phyloP scores from a whole-genome alignment of 2,329 filamentous ascomycete genomes.

The Dactylellina haptotyla region DNA sequence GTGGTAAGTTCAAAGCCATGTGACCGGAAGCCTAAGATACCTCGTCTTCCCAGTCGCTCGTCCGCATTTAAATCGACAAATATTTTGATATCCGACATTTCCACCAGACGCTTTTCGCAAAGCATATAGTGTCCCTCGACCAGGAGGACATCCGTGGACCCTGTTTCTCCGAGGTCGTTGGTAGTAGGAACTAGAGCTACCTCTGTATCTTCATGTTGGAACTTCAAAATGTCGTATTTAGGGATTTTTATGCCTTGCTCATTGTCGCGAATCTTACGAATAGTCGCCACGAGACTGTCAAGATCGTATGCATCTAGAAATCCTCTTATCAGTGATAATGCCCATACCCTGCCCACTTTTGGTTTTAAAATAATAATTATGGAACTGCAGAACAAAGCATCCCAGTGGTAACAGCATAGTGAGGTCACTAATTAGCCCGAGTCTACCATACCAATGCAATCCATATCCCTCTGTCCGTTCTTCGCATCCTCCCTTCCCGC shows the following conservation, averaged over 20 bases:
- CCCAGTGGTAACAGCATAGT: no score
- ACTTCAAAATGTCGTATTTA: constrained; percentile 40
- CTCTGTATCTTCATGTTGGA: constrained; percentile 20
- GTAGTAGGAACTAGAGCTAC: constrained; percentile 2
- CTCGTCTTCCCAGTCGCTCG: constrained; percentile 49
- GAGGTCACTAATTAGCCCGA: no score
- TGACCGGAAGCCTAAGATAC: constrained; percentile 5
- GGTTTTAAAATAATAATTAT: no score
- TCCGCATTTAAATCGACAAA: constrained; percentile 57
- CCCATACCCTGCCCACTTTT: no score
- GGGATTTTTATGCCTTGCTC: constrained; percentile 42
- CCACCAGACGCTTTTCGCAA: constrained; percentile 53
- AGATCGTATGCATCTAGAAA: constrained; percentile 55
- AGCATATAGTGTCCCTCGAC: constrained; percentile 57
- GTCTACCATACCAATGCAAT: constrained; percentile 53
- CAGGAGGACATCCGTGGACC: constrained; percentile 55
- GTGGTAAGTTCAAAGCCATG: no score
- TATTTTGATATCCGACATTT: constrained; percentile 55
- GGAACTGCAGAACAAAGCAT: no score
- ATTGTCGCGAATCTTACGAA: constrained; percentile 44
- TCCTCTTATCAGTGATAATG: constrained; percentile 10
- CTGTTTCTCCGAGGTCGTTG: constrained; percentile 25
- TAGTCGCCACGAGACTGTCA: constrained; percentile 53
- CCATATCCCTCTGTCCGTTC: constrained; percentile 50
- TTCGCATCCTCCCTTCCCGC: constrained; percentile 31